Percentiles rank a stretch among this genome's conserved stretches.
These are phyloP conservation scores for Ustilago loliicola DNA, from an alignment of 1,284 basidiomycete genomes.

Conservation along the genomic window DNA sequence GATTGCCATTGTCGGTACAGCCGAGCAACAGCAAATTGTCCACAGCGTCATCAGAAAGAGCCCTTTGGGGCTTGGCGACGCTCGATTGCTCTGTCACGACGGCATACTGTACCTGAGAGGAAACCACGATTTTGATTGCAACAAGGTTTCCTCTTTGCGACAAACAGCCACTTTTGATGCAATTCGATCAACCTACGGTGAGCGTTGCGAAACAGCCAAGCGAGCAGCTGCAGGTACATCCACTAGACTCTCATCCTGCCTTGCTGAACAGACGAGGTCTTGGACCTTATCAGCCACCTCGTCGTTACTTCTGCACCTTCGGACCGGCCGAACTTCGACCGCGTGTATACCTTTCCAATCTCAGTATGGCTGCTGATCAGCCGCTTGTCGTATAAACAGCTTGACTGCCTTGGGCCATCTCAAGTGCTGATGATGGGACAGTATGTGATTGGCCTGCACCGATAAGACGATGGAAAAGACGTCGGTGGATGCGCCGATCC, in stretches of 20 bases:
- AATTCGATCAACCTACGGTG: not conserved
- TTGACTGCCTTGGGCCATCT: constrained; percentile 2
- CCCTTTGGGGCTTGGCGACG: not conserved
- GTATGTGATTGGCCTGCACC: not conserved
- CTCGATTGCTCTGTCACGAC: not conserved
- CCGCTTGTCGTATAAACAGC: too few species aligned
- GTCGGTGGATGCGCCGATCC: constrained; percentile 11
- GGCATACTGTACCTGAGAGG: too few species aligned
- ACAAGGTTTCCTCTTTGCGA: not conserved
- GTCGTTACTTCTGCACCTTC: not conserved
- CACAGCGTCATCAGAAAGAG: not conserved
- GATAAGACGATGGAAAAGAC: not conserved
- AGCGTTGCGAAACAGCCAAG: not conserved
- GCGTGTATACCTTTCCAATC: not conserved
- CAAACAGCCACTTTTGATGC: constrained; percentile 1
- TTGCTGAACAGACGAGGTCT: not conserved
- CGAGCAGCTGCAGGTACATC: not conserved
- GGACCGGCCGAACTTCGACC: constrained; percentile 1
- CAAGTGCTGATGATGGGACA: not conserved
- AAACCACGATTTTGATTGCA: not conserved
- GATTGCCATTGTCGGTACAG: not conserved
- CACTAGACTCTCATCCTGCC: not conserved
- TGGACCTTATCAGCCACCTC: constrained; percentile 1
- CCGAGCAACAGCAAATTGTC: not conserved
- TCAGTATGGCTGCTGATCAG: too few species aligned